A percentile compares a stretch with the other conserved stretches of the same genome.
Conservation (phyloP, 139 green algal species). For the Chlorella ohadii region DNA sequence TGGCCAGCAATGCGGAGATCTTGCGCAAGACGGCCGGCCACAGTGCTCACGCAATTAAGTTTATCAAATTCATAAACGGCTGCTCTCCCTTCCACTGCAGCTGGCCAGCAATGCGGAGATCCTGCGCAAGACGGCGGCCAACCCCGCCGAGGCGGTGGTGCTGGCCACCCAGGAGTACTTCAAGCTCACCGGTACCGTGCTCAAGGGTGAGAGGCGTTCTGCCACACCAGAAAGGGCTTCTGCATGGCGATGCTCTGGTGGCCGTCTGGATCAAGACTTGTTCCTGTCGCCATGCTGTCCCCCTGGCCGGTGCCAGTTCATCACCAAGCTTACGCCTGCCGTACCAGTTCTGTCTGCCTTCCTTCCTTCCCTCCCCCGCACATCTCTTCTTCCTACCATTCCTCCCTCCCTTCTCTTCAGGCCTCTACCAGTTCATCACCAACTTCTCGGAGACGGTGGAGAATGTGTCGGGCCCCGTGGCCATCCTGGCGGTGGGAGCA, state of each 20-base stretch:
- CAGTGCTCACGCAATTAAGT: no score
- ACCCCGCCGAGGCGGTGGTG: constrained; percentile 4
- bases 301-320: no score
- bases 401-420: constrained; percentile 28
- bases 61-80: no score
- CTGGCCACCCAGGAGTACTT: constrained; percentile 18
- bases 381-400: no score
- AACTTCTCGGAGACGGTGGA: constrained; percentile 73
- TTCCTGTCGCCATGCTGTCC: no score
- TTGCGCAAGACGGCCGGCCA: constrained; percentile 46
- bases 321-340: no score
- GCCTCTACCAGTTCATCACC: constrained; percentile 76
- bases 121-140: constrained; percentile 45
- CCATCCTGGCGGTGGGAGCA: constrained; percentile 91
- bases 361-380: no score
- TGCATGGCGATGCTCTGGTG: no score
- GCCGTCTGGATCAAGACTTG: no score
- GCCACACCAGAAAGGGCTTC: no score
- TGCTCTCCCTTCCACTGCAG: no score
- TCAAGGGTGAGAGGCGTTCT: constrained; percentile 5
- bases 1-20: constrained; percentile 68
- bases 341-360: no score
- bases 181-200: constrained; percentile 9
- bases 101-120: constrained; percentile 71
- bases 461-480: constrained; percentile 89